phyloP scores from a whole-genome alignment of 495 filamentous ascomycete genomes.

The Endocarpon pusillum region DNA sequence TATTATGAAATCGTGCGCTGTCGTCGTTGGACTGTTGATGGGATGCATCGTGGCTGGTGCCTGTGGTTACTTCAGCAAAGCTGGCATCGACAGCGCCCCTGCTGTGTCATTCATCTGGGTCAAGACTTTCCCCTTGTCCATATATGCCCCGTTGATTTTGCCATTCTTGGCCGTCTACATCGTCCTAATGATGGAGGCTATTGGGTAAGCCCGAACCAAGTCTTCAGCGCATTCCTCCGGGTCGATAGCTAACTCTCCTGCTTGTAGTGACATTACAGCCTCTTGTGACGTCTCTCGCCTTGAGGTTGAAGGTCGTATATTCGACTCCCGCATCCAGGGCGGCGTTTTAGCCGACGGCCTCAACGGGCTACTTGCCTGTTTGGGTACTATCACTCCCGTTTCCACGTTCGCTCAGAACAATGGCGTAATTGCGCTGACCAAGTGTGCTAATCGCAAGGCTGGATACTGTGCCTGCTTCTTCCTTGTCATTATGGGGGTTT shows the following conservation, averaged over 20 bases:
- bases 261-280: constrained; percentile 34
- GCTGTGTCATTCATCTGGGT: constrained; percentile 82
- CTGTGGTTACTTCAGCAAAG: constrained; percentile 63
- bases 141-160: constrained; percentile 74
- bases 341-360: constrained; percentile 76
- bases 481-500: constrained; percentile 75
- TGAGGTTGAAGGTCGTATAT: constrained; percentile 60
- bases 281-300: constrained; percentile 66
- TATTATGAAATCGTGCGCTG: constrained; percentile 56
- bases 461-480: constrained; percentile 67
- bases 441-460: constrained; percentile 76
- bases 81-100: constrained; percentile 46
- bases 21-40: constrained; percentile 65
- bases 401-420: constrained; percentile 78
- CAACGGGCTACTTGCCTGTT: constrained; percentile 61
- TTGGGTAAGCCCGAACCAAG: too few relatives aligned
- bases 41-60: constrained; percentile 81
- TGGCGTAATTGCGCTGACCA: constrained; percentile 75
- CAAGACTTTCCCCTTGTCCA: constrained; percentile 59
- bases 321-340: constrained; percentile 82
- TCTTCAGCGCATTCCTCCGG: constrained; percentile 39
- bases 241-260: neutral
- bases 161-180: constrained; percentile 77
- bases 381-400: constrained; percentile 77
- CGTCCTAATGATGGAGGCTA: constrained; percentile 76